These are phyloP conservation scores for Solanum medicagineum DNA, from an alignment of 257 asterid species.

Conservation along the genomic window DNA sequence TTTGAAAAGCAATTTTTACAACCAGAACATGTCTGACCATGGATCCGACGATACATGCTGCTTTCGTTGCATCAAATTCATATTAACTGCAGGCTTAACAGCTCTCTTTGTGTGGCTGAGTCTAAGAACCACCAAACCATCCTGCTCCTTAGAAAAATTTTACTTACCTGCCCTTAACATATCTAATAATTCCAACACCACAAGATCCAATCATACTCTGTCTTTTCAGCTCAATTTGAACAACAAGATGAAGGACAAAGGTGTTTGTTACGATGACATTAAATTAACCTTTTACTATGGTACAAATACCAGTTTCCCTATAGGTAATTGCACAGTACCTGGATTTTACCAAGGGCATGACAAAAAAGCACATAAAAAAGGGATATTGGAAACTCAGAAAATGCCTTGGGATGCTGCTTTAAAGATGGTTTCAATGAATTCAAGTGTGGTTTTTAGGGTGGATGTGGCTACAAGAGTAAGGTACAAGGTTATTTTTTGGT, in stretches of 20 bases:
- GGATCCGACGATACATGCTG: background rate
- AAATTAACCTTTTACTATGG: constrained; percentile 28
- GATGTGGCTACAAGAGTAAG: constrained; percentile 42
- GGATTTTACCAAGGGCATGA: constrained; percentile 67
- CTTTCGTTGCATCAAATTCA: constrained; percentile 48
- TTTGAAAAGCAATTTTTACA: background rate
- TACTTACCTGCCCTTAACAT: constrained; percentile 48
- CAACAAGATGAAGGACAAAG: constrained; percentile 63
- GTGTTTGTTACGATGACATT: constrained; percentile 42
- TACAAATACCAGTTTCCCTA: constrained; percentile 7
- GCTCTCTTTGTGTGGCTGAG: constrained; percentile 87
- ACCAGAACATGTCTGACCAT: background rate
- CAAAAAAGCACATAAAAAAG: constrained; percentile 26
- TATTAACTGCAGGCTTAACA: constrained; percentile 58
- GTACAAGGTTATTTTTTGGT: constrained; percentile 46
- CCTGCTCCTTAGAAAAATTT: constrained; percentile 33
- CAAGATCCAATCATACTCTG: constrained; percentile 33
- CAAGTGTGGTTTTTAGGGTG: constrained; percentile 39
- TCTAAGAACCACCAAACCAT: constrained; percentile 58
- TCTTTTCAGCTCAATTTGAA: constrained; percentile 41
- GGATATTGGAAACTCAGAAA: constrained; percentile 16
- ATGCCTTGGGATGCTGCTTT: constrained; percentile 51
- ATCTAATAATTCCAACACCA: constrained; percentile 15
- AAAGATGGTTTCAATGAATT: constrained; percentile 17
- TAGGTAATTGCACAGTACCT: constrained; percentile 33